phyloP scores from a whole-genome alignment of 768 basidiomycete species.

The Suillus discolor region DNA sequence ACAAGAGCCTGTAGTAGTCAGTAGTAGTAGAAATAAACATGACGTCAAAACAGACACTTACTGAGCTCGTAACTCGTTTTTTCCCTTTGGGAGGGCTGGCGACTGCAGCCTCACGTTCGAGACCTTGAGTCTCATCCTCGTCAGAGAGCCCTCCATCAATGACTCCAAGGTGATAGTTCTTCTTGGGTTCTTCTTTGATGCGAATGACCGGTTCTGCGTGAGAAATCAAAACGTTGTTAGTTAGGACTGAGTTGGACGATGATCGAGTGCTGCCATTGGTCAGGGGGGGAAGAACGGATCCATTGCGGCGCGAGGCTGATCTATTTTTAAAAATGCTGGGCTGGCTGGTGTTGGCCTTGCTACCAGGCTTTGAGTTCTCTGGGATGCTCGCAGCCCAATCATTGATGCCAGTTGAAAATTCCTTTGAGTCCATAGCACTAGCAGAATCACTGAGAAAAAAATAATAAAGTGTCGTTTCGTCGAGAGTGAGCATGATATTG shows the following conservation, averaged over 20 bases:
- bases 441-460: neutral
- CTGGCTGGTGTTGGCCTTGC: neutral
- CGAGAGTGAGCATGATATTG: neutral
- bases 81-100: neutral
- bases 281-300: neutral
- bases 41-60: neutral
- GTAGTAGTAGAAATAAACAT: neutral
- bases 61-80: neutral
- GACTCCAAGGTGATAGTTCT: neutral
- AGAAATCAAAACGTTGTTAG: neutral
- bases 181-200: neutral
- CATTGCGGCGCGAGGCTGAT: neutral
- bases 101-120: neutral
- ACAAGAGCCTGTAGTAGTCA: neutral
- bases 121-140: neutral
- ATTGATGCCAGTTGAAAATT: constrained; percentile 1
- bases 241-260: neutral
- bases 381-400: neutral
- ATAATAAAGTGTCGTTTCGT: neutral
- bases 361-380: neutral
- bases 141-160: neutral
- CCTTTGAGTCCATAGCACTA: neutral
- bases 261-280: neutral
- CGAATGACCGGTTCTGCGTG: neutral
- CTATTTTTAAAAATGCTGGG: constrained; percentile 1